A percentile compares a stretch with the other conserved stretches of the same genome.
These are phyloP conservation scores for Graphiopsis chlorocephala DNA, from an alignment of 2,329 filamentous ascomycete genomes.

Conservation along the genomic window DNA sequence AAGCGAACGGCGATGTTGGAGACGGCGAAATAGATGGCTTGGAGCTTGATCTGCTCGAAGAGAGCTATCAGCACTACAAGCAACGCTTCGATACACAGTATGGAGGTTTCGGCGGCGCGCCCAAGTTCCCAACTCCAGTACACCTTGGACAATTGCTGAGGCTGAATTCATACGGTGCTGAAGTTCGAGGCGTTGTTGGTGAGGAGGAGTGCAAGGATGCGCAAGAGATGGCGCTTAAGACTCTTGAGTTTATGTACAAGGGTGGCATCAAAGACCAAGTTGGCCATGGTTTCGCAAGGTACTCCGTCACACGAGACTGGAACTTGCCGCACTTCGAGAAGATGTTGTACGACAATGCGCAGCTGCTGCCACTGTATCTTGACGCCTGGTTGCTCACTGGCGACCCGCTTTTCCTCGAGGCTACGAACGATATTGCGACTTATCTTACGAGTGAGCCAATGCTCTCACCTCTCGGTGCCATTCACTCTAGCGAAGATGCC, in stretches of 20 bases:
- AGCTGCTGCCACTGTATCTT: constrained; percentile 78
- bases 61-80: constrained; percentile 78
- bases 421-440: constrained; percentile 78
- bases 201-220: constrained; percentile 71
- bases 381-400: constrained; percentile 75
- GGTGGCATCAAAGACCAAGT: constrained; percentile 73
- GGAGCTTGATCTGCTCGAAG: constrained; percentile 87
- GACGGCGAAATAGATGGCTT: constrained; percentile 61
- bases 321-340: constrained; percentile 95
- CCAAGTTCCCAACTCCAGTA: constrained; percentile 86
- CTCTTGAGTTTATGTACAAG: constrained; percentile 72
- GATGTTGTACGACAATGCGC: constrained; percentile 88
- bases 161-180: constrained; percentile 66
- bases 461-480: constrained; percentile 66
- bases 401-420: constrained; percentile 70
- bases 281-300: constrained; percentile 75
- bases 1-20: constrained; percentile 24
- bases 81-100: constrained; percentile 74
- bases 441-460: constrained; percentile 76
- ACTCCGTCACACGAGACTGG: constrained; percentile 90
- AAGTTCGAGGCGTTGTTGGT: constrained; percentile 85
- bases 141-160: constrained; percentile 81
- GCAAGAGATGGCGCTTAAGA: constrained; percentile 74
- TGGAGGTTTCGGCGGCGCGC: constrained; percentile 72
- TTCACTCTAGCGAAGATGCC: constrained; percentile 85